Evolutionary conservation across 257 asterid genomes (phyloP).

Genomic region (Solanum bukasovii): DNA sequence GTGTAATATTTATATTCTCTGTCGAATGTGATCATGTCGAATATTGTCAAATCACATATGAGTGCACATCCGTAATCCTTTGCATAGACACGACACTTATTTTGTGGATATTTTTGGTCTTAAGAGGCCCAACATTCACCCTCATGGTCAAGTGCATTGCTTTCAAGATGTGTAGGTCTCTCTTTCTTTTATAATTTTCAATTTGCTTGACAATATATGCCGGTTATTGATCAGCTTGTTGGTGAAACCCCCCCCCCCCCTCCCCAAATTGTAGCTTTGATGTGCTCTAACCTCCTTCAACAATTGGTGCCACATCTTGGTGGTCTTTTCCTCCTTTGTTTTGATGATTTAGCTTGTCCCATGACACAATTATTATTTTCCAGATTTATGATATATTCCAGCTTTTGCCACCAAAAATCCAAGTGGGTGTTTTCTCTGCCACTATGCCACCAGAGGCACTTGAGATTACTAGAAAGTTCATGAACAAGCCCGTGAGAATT

Average conservation of each 20-base stretch:
- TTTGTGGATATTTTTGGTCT: not conserved
- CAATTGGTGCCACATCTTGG: not conserved
- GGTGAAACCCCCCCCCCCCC: not conserved
- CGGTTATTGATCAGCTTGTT: not conserved
- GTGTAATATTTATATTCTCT: not conserved
- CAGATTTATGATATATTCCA: conserved; percentile 17
- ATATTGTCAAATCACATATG: not conserved
- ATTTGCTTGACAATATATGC: not conserved
- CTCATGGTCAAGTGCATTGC: not conserved
- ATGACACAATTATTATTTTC: not conserved
- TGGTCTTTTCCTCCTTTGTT: not conserved
- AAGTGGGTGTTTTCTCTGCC: conserved; percentile 43
- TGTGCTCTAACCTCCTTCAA: not conserved
- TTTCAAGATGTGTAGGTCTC: not conserved
- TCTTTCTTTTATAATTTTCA: not conserved
- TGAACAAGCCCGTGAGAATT: conserved; percentile 53
- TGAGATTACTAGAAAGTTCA: conserved; percentile 52
- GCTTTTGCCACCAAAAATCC: conserved; percentile 52
- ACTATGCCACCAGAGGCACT: conserved; percentile 30
- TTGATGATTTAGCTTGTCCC: not conserved
- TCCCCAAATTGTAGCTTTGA: not conserved
- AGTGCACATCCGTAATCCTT: not conserved
- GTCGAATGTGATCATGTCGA: not conserved
- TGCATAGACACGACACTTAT: not conserved
- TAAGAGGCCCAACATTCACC: not conserved